Conservation (phyloP, 169 alveolate genomes). For the Plasmodium adleri region DNA sequence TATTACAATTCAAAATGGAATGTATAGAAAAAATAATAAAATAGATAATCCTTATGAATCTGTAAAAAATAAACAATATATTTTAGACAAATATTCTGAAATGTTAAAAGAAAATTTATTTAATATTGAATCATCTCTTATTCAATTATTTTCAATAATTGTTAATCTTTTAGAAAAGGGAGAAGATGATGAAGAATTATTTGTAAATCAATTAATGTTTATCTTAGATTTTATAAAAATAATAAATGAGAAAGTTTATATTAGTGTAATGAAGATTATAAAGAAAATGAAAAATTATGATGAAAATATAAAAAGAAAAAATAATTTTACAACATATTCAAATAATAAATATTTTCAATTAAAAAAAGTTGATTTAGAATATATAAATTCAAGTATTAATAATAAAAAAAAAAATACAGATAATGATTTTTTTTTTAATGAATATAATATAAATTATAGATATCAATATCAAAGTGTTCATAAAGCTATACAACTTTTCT, state of each 20-base stretch:
- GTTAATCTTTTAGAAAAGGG: background rate
- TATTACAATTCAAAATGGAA: background rate
- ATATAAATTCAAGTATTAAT: background rate
- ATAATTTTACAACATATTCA: background rate
- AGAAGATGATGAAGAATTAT: background rate
- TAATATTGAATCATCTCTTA: slow-evolving; percentile 4
- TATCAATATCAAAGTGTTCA: slow-evolving; percentile 34
- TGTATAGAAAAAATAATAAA: no score
- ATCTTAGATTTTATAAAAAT: slow-evolving; percentile 34
- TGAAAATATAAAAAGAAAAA: background rate
- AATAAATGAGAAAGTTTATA: slow-evolving; percentile 22
- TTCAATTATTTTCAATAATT: slow-evolving; percentile 20
- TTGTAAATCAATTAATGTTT: slow-evolving; percentile 11
- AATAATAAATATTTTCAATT: slow-evolving; percentile 9
- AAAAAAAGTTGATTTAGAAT: slow-evolving; percentile 41
- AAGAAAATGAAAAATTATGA: slow-evolving; percentile 2
- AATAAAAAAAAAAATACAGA: background rate
- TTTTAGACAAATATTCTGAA: slow-evolving; percentile 30
- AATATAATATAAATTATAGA: slow-evolving; percentile 17
- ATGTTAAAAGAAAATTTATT: slow-evolving; percentile 15
- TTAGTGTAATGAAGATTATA: slow-evolving; percentile 11
- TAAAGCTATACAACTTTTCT: background rate
- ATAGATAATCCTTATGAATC: no score
- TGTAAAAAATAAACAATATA: background rate
- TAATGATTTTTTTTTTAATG: slow-evolving; percentile 4